Percentiles rank a stretch among this genome's conserved stretches.
Evolutionary conservation across 371 early-diverging fungal genomes (phyloP).

Genomic region (Mortierella sp.): DNA sequence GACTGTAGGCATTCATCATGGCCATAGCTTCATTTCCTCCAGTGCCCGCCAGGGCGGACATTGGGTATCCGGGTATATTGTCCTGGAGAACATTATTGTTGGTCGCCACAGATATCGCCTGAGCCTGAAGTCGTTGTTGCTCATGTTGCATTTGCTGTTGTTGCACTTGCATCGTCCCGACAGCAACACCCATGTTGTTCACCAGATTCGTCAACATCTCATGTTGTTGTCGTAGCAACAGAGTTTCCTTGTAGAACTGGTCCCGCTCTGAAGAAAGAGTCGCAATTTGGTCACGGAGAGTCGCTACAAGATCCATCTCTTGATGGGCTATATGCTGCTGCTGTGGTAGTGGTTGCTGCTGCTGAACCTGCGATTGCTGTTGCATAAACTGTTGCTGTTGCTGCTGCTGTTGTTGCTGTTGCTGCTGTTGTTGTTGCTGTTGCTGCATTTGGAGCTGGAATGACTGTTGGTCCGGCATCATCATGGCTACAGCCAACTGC

Average conservation of each 20-base stretch:
- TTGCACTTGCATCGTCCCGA: constrained; percentile 41
- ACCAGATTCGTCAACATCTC: constrained; percentile 38
- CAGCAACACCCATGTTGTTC: constrained; percentile 37
- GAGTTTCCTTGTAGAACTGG: constrained; percentile 41
- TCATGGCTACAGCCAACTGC: not conserved
- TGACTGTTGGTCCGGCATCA: too few relatives aligned
- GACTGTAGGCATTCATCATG: not conserved
- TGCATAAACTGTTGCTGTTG: constrained; percentile 9
- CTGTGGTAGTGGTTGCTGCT: constrained; percentile 4
- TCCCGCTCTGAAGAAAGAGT: constrained; percentile 40
- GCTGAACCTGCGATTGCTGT: not conserved
- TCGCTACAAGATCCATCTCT: constrained; percentile 30
- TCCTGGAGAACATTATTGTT: not conserved
- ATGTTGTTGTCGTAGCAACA: constrained; percentile 35
- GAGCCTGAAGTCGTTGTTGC: constrained; percentile 28
- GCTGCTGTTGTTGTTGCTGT: too few relatives aligned
- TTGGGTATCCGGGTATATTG: too few relatives aligned
- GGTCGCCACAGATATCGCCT: constrained; percentile 14
- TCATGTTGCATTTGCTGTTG: constrained; percentile 23
- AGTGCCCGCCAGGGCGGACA: too few relatives aligned
- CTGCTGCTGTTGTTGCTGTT: not conserved
- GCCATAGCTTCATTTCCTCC: too few relatives aligned
- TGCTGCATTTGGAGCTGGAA: constrained; percentile 5
- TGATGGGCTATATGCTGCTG: not conserved
- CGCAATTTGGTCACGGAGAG: constrained; percentile 42